Evolutionary conservation across 2,329 filamentous ascomycete species (phyloP), one percentile per base, ranked within the genome.

Genomic region (Paecilomyces niveus): DNA sequence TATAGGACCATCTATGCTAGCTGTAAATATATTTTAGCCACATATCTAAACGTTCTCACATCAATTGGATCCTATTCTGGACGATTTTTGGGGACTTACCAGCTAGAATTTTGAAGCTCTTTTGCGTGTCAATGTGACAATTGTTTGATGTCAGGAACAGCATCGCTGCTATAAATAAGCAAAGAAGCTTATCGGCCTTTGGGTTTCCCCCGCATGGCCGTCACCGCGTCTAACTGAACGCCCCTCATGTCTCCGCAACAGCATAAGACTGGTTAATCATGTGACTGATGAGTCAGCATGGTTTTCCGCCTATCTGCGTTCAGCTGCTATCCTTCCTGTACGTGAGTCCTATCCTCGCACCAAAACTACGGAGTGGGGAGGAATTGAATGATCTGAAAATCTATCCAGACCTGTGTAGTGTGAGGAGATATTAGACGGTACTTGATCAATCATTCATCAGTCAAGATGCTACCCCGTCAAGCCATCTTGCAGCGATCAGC

Each of bases 111-210:
- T 52, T n/a, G 21, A 26, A 13, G 6, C 8, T 29, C 45, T 15
- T 29, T 52, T 52, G 50, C 5, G 24, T 24, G 50, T 52, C 26
- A 29, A 24, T 3, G 26, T 13, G 50, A 52, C 10, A 21, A 26
- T 24, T 22, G 22, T 55, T 39, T n/a, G 54, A 33, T 21, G n/a
- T 33, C 54, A 55, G 54, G 54, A 54, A 56, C 61, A 54, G 58
- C 60, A 63, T 59, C 55, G 57, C 33, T 58, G 53, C 9, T 39
- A 31, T 56, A 49, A 31, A 52, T 53, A 57, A 57, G 49, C 59
- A 62, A 65, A 64, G 59, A 71, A 71, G 68, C 68, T 71, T 70
- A 70, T 70, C 65, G 64, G n/a, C 54, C 64, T 55, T 68, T 71
- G 66, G 63, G 63, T 63, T 71, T 64, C 60, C 65, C 66, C 67